Base-by-base conservation (phyloP, 2,329 filamentous ascomycete species). In the Xylariaceae sp. region DNA sequence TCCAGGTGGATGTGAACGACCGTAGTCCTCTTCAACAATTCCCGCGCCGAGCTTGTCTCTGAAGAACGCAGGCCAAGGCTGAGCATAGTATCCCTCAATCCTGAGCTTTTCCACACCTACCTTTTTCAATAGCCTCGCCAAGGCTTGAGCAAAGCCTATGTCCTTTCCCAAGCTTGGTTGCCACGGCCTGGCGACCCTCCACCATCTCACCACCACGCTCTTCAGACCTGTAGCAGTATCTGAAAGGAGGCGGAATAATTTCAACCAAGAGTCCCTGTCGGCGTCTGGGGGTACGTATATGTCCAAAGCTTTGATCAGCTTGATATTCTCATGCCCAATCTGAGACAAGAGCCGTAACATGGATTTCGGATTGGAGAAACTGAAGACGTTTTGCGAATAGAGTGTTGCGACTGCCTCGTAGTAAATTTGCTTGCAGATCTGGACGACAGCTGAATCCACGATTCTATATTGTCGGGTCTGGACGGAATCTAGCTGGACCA, bases 21-120 rank as follows among this genome's bases (percentile, higher is more conserved):
- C 25, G 25, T 14, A 7, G 7, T 29, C 25, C 10, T 14, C 36
- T 16, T 38, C 36, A 7, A 38, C 36, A 11, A 38, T 21, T 38
- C 20, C 12, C 14, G 36, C 36, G 17, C 37, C 37, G n/a, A 40
- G 17, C 37, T 40, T 40, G 20, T 40, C 21, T 40, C 21, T 22
- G 22, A 40, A 27, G 37, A 25, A 40, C 6, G 37, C 20, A 21
- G 37, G 37, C 37, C 37, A 40, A 23, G 20, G 37, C 37, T 40
- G 23, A 12, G 37, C 37, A 27, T 40, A 40, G 22, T 22, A 40
- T 40, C 37, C 37, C 22, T 40, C 8, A 23, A 40, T 40, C 10
- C n/a, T 4, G 12, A 40, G 37, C 10, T 27, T 40, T 23, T 25
- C 21, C 37, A 40, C 5, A 11, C 37, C 37, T 22, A 12, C 16